Percentiles rank a stretch among this genome's conserved stretches.
These are phyloP conservation scores for Auriculariales sp. DNA, from an alignment of 768 basidiomycete genomes.

Conservation along the genomic window DNA sequence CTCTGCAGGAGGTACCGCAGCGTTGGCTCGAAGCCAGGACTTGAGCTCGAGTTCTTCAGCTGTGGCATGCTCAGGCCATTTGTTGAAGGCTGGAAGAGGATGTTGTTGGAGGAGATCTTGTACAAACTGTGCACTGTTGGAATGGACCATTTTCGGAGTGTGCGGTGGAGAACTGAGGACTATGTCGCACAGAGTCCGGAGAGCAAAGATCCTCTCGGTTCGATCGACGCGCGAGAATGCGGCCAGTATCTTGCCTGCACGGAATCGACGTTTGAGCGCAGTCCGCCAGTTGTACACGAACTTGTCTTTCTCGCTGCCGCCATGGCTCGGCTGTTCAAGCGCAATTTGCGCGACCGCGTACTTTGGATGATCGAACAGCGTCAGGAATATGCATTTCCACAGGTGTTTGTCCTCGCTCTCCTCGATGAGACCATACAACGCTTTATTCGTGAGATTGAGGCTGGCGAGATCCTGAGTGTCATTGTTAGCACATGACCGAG, in stretches of 20 bases:
- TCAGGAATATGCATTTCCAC: slow-evolving; percentile 54
- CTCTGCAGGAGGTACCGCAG: slow-evolving; percentile 29
- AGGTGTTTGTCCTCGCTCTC: slow-evolving; percentile 38
- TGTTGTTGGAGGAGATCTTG: slow-evolving; percentile 23
- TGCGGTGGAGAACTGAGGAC: slow-evolving; percentile 27
- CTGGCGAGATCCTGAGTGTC: slow-evolving; percentile 30
- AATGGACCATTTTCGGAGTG: slow-evolving; percentile 10
- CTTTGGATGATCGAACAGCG: slow-evolving; percentile 54
- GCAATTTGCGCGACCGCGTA: slow-evolving; percentile 2
- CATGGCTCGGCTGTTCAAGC: slow-evolving; percentile 2
- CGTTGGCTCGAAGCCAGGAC: slow-evolving; percentile 32
- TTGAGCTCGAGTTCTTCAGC: slow-evolving; percentile 18
- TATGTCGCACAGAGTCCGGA: slow-evolving; percentile 30
- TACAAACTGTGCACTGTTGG: slow-evolving; percentile 32
- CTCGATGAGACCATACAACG: slow-evolving; percentile 35
- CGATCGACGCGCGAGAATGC: slow-evolving; percentile 1
- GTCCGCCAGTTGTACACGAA: slow-evolving; percentile 33
- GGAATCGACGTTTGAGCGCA: slow-evolving; percentile 35
- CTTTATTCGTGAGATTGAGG: slow-evolving; percentile 41
- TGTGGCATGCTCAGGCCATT: slow-evolving; percentile 22
- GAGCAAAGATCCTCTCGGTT: slow-evolving; percentile 24
- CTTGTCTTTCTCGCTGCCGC: slow-evolving; percentile 5
- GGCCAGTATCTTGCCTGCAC: slow-evolving; percentile 28
- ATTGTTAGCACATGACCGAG: neutral
- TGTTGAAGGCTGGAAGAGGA: slow-evolving; percentile 31